Percentiles rank a stretch among this genome's conserved stretches.
phyloP scores from a whole-genome alignment of 2,329 filamentous ascomycete species.

The Paraconiothyrium sp. region DNA sequence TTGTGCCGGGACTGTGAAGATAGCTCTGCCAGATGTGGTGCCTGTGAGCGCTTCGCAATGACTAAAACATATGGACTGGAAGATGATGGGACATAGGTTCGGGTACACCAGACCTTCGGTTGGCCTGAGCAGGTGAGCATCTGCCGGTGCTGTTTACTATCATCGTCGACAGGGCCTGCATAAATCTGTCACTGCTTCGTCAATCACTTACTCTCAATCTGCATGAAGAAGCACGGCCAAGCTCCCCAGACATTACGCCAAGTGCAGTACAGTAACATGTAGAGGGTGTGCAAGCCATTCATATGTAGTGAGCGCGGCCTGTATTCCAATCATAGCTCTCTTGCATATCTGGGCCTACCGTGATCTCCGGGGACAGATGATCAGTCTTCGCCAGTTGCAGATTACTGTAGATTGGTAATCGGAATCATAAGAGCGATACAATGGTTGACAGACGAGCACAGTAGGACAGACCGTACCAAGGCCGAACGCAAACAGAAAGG shows the following conservation, averaged over 20 bases:
- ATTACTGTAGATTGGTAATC: background rate
- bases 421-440: slow-evolving; percentile 11
- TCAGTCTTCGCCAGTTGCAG: slow-evolving; percentile 1
- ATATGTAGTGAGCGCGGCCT: too few species aligned
- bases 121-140: background rate
- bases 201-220: background rate
- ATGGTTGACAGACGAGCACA: background rate
- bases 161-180: background rate
- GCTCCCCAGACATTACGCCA: background rate
- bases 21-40: background rate
- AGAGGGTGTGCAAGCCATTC: background rate
- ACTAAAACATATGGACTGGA: background rate
- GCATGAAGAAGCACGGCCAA: background rate
- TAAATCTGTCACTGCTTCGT: background rate
- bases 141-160: background rate
- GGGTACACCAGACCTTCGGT: background rate
- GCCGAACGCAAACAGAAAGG: background rate
- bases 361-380: background rate
- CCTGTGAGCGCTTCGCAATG: too few species aligned
- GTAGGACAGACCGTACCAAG: background rate
- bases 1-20: background rate
- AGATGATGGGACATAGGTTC: background rate
- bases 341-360: background rate
- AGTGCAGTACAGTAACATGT: background rate
- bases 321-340: background rate